These are phyloP conservation scores for Candida chauliodis DNA, from an alignment of 805 yeast species.

Conservation along the genomic window DNA sequence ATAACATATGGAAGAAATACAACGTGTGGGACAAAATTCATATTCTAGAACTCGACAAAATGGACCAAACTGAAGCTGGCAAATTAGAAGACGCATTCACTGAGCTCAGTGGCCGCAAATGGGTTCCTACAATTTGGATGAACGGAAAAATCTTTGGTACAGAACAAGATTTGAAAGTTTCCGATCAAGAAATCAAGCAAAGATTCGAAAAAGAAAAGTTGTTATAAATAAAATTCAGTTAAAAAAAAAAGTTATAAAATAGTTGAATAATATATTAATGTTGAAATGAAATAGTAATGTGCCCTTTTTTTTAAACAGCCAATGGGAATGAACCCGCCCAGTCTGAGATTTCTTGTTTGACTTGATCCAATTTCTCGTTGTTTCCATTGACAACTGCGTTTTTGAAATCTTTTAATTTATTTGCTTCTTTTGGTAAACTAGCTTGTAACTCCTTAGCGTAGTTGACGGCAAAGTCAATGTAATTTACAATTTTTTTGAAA, in stretches of 20 bases:
- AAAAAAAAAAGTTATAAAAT: slow-evolving; percentile 6
- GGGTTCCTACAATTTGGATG: slow-evolving; percentile 69
- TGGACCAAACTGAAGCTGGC: slow-evolving; percentile 45
- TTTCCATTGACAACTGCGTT: slow-evolving; percentile 69
- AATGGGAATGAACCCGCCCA: slow-evolving; percentile 91
- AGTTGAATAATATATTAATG: slow-evolving; percentile 6
- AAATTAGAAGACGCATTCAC: slow-evolving; percentile 55
- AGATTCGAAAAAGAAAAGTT: slow-evolving; percentile 25
- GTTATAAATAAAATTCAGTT: slow-evolving; percentile 2
- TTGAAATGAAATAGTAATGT: not conserved
- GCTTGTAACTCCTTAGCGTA: slow-evolving; percentile 75
- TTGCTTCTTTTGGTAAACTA: slow-evolving; percentile 84
- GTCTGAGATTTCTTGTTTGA: slow-evolving; percentile 73
- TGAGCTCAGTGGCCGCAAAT: slow-evolving; percentile 53
- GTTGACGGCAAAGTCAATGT: slow-evolving; percentile 75
- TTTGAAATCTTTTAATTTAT: slow-evolving; percentile 95
- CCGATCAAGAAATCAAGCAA: slow-evolving; percentile 32
- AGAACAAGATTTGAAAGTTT: slow-evolving; percentile 44
- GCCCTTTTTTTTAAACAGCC: slow-evolving; percentile 28
- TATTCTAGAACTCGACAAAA: slow-evolving; percentile 60
- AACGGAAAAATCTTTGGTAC: slow-evolving; percentile 58
- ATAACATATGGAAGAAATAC: slow-evolving; percentile 50
- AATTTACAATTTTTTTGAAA: slow-evolving; percentile 74
- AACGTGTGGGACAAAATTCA: slow-evolving; percentile 47
- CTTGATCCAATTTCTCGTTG: slow-evolving; percentile 55